phyloP scores from a whole-genome alignment of 2,329 filamentous ascomycete genomes.

The Botrytis sinoallii region DNA sequence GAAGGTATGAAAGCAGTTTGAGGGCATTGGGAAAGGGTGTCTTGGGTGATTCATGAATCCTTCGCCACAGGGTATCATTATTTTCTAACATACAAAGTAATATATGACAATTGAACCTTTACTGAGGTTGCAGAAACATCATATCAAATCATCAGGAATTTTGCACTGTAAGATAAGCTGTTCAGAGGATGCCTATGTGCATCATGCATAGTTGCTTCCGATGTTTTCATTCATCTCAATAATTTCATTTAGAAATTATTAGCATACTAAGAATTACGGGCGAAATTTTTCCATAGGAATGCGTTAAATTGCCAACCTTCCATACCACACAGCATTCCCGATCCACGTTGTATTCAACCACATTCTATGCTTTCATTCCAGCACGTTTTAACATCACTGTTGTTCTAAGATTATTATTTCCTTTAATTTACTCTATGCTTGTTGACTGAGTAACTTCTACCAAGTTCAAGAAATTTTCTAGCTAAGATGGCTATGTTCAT shows the following conservation, averaged over 20 bases:
- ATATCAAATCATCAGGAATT: neutral
- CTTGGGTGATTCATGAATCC: conserved; percentile 22
- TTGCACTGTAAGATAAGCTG: neutral
- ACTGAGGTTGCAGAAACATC: neutral
- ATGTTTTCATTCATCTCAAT: neutral
- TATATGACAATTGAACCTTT: neutral
- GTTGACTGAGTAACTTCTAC: neutral
- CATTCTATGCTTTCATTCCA: neutral
- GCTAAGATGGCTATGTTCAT: neutral
- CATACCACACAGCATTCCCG: neutral
- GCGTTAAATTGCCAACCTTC: neutral
- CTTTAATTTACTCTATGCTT: no score
- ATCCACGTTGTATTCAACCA: neutral
- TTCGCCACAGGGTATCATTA: neutral
- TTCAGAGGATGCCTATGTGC: neutral
- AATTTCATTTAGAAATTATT: neutral
- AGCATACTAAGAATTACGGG: neutral
- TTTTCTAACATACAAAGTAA: no score
- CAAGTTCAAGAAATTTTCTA: neutral
- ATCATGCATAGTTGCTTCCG: neutral
- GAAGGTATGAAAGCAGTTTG: conserved; percentile 67
- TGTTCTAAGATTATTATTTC: neutral
- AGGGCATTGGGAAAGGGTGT: conserved; percentile 53
- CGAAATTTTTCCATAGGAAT: neutral
- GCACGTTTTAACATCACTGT: neutral